A percentile compares a stretch with the other conserved stretches of the same genome.
Evolutionary conservation across 306 rosid genomes (phyloP).

Genomic region (Lathyrus sativus): DNA sequence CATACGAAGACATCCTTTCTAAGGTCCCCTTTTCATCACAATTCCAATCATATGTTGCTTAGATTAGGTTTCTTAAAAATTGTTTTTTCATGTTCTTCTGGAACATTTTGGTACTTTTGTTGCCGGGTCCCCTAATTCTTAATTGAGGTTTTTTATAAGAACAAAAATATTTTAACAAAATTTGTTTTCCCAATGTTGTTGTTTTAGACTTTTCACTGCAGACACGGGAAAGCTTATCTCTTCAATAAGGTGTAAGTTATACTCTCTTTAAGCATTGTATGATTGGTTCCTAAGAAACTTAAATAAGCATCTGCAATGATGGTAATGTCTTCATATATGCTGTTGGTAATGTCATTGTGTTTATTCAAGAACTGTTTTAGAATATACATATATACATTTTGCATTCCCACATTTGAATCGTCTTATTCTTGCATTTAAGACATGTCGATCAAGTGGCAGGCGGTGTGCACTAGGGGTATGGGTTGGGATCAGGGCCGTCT

Average conservation of each 20-base stretch:
- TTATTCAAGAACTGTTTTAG: conserved; percentile 35
- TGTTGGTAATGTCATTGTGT: conserved; percentile 12
- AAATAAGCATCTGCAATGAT: conserved; percentile 16
- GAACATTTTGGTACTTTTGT: not conserved
- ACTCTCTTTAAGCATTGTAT: conserved; percentile 41
- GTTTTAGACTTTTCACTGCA: conserved; percentile 74
- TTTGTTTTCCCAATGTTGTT: conserved; percentile 45
- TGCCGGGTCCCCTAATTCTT: conserved; percentile 30
- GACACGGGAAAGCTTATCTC: conserved; percentile 94
- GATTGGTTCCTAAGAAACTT: conserved; percentile 17
- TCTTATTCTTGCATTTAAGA: conserved; percentile 23
- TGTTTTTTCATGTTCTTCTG: not conserved
- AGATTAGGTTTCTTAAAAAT: not conserved
- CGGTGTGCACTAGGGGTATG: not conserved
- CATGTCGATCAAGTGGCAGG: not conserved
- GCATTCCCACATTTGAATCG: conserved; percentile 16
- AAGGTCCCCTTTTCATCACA: conserved; percentile 47
- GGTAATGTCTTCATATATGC: conserved; percentile 15
- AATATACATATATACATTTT: not conserved
- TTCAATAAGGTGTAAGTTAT: conserved; percentile 91
- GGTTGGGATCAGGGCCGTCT: not conserved
- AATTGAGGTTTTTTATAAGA: conserved; percentile 23
- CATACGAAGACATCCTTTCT: conserved; percentile 64
- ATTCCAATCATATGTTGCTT: not conserved
- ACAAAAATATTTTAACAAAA: conserved; percentile 43